These are phyloP conservation scores for Yamadazyma dendronema DNA, from an alignment of 1,139 yeast species.

Conservation along the genomic window DNA sequence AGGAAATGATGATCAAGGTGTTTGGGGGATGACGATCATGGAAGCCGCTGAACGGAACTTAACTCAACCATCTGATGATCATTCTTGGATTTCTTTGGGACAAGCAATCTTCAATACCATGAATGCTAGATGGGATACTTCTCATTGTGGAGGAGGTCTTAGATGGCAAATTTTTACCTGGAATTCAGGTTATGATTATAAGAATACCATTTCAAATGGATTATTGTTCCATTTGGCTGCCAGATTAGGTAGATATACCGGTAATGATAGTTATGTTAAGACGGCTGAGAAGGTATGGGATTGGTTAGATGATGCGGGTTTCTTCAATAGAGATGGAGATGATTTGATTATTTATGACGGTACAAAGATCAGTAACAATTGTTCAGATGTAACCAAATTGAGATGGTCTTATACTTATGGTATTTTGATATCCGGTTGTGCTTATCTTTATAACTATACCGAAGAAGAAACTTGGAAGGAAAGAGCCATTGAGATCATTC, in stretches of 20 bases:
- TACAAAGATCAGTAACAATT: conserved; percentile 54
- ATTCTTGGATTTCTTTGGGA: conserved; percentile 67
- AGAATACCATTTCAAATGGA: conserved; percentile 77
- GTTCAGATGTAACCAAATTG: conserved; percentile 49
- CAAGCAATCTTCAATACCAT: conserved; percentile 76
- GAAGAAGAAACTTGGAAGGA: conserved; percentile 53
- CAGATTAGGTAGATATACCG: conserved; percentile 70
- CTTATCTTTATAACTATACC: conserved; percentile 67
- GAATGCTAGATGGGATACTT: conserved; percentile 73
- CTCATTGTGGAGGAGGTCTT: conserved; percentile 69
- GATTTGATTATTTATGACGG: conserved; percentile 65
- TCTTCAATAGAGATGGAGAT: conserved; percentile 38
- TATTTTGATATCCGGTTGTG: conserved; percentile 65
- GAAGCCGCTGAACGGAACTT: conserved; percentile 63
- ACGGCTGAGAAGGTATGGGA: conserved; percentile 69
- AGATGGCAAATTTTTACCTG: conserved; percentile 84
- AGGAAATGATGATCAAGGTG: conserved; percentile 73
- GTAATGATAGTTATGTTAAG: conserved; percentile 57
- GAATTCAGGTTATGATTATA: conserved; percentile 75
- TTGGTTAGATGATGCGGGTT: conserved; percentile 59
- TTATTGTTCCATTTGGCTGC: conserved; percentile 77
- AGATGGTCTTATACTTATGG: conserved; percentile 88
- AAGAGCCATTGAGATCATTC: conserved; percentile 49
- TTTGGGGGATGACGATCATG: conserved; percentile 64
- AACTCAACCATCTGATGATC: conserved; percentile 42